Conservation (phyloP, 169 alveolate species). For the Plasmodium adleri region DNA sequence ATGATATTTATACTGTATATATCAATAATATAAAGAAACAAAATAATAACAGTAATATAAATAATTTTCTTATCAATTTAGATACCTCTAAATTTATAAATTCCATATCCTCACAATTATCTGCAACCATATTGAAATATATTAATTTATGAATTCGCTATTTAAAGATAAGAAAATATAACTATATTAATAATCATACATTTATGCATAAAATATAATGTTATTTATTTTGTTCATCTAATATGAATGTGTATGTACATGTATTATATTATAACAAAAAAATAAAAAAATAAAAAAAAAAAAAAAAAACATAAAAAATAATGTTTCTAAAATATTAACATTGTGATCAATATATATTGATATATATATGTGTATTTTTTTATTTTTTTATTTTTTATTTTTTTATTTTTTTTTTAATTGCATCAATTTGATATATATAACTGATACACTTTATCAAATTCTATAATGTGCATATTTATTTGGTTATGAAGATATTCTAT, state of each 20-base stretch:
- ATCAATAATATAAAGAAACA: slow-evolving; percentile 4
- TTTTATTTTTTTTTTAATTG: too few relatives aligned
- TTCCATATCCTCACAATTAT: slow-evolving; percentile 15
- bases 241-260: too few relatives aligned
- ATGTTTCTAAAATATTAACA: too few relatives aligned
- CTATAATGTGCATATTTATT: slow-evolving; percentile 16
- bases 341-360: too few relatives aligned
- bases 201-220: too few relatives aligned
- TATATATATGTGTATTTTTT: too few relatives aligned
- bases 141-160: slow-evolving; percentile 4
- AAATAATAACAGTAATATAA: background rate
- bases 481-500: slow-evolving; percentile 45
- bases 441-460: slow-evolving; percentile 41
- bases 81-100: slow-evolving; percentile 27
- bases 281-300: background rate
- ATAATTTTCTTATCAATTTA: background rate
- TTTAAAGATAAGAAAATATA: too few relatives aligned
- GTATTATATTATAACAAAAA: too few relatives aligned
- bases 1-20: slow-evolving; percentile 40
- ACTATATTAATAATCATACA: too few relatives aligned
- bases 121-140: slow-evolving; percentile 22
- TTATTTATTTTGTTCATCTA: too few relatives aligned
- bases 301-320: too few relatives aligned
- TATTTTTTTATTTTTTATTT: too few relatives aligned
- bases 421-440: slow-evolving; percentile 25